Conservation (phyloP, 352 stramenopile genomes). For the Globisporangium lucens region DNA sequence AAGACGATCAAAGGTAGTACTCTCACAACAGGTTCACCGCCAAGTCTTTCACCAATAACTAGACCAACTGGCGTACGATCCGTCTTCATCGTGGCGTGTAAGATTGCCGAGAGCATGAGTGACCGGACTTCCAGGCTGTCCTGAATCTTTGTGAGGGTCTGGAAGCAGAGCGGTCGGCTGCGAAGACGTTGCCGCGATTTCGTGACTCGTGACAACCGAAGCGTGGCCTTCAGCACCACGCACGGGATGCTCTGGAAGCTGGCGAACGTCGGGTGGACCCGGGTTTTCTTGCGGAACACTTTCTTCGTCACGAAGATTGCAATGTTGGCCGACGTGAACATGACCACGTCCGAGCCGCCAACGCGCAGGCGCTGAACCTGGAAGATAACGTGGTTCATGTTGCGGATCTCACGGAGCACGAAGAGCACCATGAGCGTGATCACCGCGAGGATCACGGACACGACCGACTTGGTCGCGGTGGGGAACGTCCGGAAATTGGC, state of each 20-base stretch:
- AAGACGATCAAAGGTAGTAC: not conserved
- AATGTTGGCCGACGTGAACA: not conserved
- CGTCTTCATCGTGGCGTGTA: not conserved
- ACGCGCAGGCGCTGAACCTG: not conserved
- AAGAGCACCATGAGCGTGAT: not conserved
- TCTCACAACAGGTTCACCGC: not conserved
- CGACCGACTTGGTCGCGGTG: not conserved
- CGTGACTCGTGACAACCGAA: not conserved
- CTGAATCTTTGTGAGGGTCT: not conserved
- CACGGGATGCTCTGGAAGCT: not conserved
- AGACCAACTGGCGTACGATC: not conserved
- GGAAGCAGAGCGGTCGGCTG: not conserved
- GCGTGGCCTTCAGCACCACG: not conserved
- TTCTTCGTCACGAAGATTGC: conserved; percentile 1
- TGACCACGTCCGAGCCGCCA: not conserved
- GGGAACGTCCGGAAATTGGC: not conserved
- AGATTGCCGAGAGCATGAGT: not conserved
- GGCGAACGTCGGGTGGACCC: not conserved
- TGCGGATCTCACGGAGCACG: not conserved
- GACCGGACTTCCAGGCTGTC: not conserved
- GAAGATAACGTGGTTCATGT: not conserved
- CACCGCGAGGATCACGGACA: not conserved
- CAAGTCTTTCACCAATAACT: not conserved
- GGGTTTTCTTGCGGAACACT: not conserved
- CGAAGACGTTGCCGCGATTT: not conserved